Base-by-base conservation (phyloP, 2,329 filamentous ascomycete genomes). In the Apiospora saccharicola region DNA sequence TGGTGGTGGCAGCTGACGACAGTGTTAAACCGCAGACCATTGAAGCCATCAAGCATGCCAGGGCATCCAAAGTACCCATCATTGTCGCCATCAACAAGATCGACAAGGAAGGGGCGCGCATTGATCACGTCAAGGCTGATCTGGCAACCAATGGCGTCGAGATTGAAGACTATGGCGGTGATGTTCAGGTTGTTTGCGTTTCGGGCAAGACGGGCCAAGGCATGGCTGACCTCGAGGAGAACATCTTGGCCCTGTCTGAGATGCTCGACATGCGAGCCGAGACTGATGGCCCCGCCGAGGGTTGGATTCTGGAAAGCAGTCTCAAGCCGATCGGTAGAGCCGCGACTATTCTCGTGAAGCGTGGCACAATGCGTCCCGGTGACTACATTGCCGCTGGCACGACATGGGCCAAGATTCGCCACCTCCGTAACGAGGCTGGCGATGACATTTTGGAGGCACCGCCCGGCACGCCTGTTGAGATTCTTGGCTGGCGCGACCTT, bases 1-100 rank as follows among this genome's bases (percentile, higher is more conserved):
- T 99, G 26, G 96, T 99, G 0, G 96, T 99, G 30, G 96, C 96
- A 8, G 96, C 96, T 12, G 96, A 99, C 80, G 97, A 99, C 80
- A 96, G 95, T 80, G 96, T 99, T 77, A 99, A 96, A 86, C 96
- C 96, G 3, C 96, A 99, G 80, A 99, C 97, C 0, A 86, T 98
- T 2, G 96, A 99, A 85, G 96, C 96, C 7, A 91, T 99, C 80
- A 98, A 97, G 82, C 96, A 99, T 80, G 96, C 96, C 10, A 93
- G 92, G 72, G 88, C 90, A 43, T 94, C 96, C 69, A 92, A 93
- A 74, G 96, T 98, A 0, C 96, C 96, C 6, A 96, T 99, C 69
- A 98, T 99, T 72, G 96, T 99, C 69, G 97, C 97, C 22, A 96
- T 98, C 83, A 99, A 96, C 86, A 99, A 99, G 83, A 90, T 98